Evolutionary conservation across 2,329 filamentous ascomycete species (phyloP), one percentile per base, ranked within the genome.

Genomic region (Fusarium redolens): DNA sequence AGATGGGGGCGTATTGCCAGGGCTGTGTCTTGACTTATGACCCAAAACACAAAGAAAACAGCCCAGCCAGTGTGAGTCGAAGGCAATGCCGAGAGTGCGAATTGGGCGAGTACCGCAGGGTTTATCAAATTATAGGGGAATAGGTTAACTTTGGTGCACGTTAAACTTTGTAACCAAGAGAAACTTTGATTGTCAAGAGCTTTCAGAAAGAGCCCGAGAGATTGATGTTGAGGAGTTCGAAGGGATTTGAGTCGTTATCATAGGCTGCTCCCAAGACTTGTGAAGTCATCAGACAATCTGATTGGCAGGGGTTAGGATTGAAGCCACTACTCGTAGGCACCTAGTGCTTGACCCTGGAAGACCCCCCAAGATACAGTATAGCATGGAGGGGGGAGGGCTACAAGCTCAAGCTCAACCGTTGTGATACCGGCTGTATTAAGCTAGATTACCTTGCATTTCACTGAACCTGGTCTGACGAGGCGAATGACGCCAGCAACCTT

Each of bases 21-120:
- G 62, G 58, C 63, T 66, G 43, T 67, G 68, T 62, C 62, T 67
- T 73, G 71, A 71, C 71, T 71, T 73, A 62, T 73, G 71, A 71
- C 71, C 71, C 71, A 58, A 67, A 68, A 52, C 68, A 74, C 69
- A 66, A 67, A 72, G 65, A 64, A 74, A 61, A 68, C 62, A 56
- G 68, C 44, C 48, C 51, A 52, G 70, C 55, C 47, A 47, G 47
- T 66, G 41, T 44, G 51, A 65, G 40, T 69, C 47, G 44, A 56
- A 37, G 20, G 50, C 40, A 47, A 54, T 61, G 44, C 44, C 54
- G 38, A 56, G 51, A 50, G 25, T 4, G 44, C 15, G 48, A 54
- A 28, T 45, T 44, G 38, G 40, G 54, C 40, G 57, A 50, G 56
- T 18, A 38, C 38, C n/a, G 22, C n/a, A 69, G 37, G 43, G 20